Evolutionary conservation across 805 yeast genomes (phyloP), one percentile per base, ranked within the genome.

Genomic region (Kluyveromyces siamensis): DNA sequence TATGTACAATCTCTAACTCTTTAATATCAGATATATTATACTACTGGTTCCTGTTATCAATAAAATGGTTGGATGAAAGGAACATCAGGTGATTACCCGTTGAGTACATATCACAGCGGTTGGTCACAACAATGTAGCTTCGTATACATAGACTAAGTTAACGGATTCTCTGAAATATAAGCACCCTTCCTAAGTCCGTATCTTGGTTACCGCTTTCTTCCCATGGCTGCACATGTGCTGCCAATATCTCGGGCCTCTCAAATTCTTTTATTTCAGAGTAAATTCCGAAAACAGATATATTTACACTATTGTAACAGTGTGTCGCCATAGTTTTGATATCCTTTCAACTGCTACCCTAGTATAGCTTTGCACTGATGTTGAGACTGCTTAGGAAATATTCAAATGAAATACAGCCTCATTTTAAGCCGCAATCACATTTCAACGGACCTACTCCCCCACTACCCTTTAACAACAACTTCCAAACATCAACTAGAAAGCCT

Each of bases 401-500:
- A 27, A 43, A 21, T 5, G 38, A 14, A 13, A 43, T 33, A 2
- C 16, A n/a, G 11, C 38, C 45, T 19, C 19, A 27, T 16, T 43
- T 43, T 39, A 14, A 33, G 10, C 45, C 45, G 7, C 45, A 43
- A 19, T 25, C 45, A 8, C 21, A 33, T 37, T 43, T 43, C 45
- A 43, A 19, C 39, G 27, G 45, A 9, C 19, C 39, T 19, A 18
- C 10, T 13, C 27, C 46, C 21, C 48, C 42, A 14, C 39, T 46
- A 35, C 42, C 38, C 21, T 27, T 19, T 36, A 18, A 19, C 27
- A 41, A 21, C 18, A 30, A 8, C 30, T 39, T 25, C 40, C 45
- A 11, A 33, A 18, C 30, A 8, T 16, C 45, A 25, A 21, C 18
- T 16, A 41, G 49, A 42, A 51, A 48, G 27, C 52, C 57, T 2